Conservation (phyloP, 192 early-diverging fungal genomes). For the Cladochytrium replicatum region DNA sequence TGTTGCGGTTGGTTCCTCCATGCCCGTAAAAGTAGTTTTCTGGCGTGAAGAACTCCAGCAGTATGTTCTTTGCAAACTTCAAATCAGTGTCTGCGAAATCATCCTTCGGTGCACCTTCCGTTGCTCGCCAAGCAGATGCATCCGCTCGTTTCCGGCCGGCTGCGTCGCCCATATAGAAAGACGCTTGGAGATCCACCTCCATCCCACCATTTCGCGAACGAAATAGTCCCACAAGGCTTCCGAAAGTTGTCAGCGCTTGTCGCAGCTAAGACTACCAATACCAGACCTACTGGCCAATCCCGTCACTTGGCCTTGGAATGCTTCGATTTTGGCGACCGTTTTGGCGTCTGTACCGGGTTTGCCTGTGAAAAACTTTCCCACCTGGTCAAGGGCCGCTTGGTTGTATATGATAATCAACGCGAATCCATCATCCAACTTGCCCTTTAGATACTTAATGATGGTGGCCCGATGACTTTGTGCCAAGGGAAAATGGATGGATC, state of each 20-base stretch:
- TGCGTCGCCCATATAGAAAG: constrained; percentile 90
- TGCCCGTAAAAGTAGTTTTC: constrained; percentile 55
- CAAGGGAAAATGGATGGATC: too few species aligned
- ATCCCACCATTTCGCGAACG: too few species aligned
- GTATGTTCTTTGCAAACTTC: constrained; percentile 72
- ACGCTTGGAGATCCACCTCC: constrained; percentile 38
- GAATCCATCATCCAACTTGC: constrained; percentile 54
- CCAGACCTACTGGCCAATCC: constrained; percentile 24
- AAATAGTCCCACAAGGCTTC: constrained; percentile 68
- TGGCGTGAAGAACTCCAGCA: constrained; percentile 69
- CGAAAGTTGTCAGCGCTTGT: constrained; percentile 55
- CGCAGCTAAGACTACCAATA: constrained; percentile 66
- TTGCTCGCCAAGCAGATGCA: constrained; percentile 35
- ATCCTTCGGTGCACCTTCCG: constrained; percentile 33
- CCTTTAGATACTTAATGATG: constrained; percentile 48
- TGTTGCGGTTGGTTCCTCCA: not conserved
- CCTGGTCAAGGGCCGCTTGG: constrained; percentile 45
- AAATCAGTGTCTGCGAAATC: constrained; percentile 81
- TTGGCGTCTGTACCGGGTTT: constrained; percentile 26
- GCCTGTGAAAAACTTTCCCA: constrained; percentile 16
- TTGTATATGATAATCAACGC: constrained; percentile 66
- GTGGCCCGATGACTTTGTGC: constrained; percentile 21
- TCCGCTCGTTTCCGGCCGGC: constrained; percentile 53
- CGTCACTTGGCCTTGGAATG: constrained; percentile 10
- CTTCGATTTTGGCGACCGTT: constrained; percentile 18